Base-by-base conservation (phyloP, 192 early-diverging fungal genomes). In the Umbelopsis sp. region DNA sequence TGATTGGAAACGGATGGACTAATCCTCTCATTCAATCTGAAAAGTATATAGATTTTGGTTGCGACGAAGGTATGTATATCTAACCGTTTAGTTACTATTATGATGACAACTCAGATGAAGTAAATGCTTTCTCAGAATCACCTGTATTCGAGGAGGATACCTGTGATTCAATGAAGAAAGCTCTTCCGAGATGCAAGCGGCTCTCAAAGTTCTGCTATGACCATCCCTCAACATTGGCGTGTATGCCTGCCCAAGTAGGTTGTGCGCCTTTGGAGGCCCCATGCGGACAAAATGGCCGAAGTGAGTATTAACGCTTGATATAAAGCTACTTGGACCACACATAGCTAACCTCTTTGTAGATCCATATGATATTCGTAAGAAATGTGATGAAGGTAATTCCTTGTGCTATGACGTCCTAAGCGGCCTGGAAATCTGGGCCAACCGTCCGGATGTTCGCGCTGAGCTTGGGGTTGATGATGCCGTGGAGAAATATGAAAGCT, bases 1-100 rank as follows among this genome's bases (percentile, higher is more conserved):
- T 91, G 32, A 94, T 98, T 69, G 96, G 97, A 25, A 98, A 99
- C 79, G 96, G 97, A 12, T 78, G 94, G 71, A 93, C 92, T 0
- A 94, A 99, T 62, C 93, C 95, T 36, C 81, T 92, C 54, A 82
- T 90, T 20, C 97, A 99, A 85, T 96, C 91, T 82, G 88, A 92
- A 80, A 89, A 93, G 74, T 98, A 96, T 79, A 85, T 91, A 8
- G 87, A 86, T 51, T 91, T 90, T 84, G 89, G 88, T 2, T 94
- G 89, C 77, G 83, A 91, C 67, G 86, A 70, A 36, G 45, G 56
- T 62, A 62, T 11, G 26, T 0, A 34, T 6, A 17, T 16, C 9
- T 20, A 4, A 45, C 5, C 16, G 31, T 49, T 24, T 31, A 38
- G n/a, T 66, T 74, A 20, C 24, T 24, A 2, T 31, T 8, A n/a